Conservation (phyloP, 202 grass and related monocot species). For the Eragrostis tef region DNA sequence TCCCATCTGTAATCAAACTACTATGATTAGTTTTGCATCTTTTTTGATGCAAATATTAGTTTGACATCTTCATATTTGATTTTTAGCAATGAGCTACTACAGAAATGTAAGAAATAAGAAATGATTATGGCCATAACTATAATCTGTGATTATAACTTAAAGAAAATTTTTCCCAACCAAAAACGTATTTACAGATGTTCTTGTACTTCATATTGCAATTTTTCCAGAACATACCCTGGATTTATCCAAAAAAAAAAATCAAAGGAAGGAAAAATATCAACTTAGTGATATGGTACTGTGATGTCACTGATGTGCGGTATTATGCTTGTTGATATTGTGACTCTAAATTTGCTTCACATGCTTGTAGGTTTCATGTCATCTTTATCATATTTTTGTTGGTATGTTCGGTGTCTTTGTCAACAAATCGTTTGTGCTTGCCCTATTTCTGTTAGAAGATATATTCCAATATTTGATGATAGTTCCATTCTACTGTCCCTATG, state of each 20-base stretch:
- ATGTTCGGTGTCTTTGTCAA: neutral
- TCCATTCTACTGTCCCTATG: neutral
- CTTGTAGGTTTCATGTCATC: neutral
- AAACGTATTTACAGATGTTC: neutral
- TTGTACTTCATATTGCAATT: slow-evolving; percentile 15
- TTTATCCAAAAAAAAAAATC: too few relatives aligned
- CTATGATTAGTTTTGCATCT: too few relatives aligned
- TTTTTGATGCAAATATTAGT: neutral
- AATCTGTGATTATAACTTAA: slow-evolving; percentile 1
- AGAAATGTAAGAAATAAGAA: slow-evolving; percentile 1
- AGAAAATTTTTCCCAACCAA: slow-evolving; percentile 4
- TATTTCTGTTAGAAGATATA: too few relatives aligned
- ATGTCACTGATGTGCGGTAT: too few relatives aligned
- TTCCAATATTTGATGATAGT: too few relatives aligned
- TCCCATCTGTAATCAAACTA: slow-evolving; percentile 7
- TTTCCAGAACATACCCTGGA: neutral
- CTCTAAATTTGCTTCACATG: neutral
- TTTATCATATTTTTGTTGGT: neutral
- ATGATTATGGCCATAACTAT: neutral
- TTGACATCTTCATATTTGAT: slow-evolving; percentile 1
- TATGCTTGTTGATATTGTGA: neutral
- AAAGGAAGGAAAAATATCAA: too few relatives aligned
- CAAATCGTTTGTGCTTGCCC: neutral
- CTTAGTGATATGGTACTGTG: neutral
- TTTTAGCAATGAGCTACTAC: neutral